Evolutionary conservation across 129 eudicot species (phyloP).

Genomic region (Arctium lappa): DNA sequence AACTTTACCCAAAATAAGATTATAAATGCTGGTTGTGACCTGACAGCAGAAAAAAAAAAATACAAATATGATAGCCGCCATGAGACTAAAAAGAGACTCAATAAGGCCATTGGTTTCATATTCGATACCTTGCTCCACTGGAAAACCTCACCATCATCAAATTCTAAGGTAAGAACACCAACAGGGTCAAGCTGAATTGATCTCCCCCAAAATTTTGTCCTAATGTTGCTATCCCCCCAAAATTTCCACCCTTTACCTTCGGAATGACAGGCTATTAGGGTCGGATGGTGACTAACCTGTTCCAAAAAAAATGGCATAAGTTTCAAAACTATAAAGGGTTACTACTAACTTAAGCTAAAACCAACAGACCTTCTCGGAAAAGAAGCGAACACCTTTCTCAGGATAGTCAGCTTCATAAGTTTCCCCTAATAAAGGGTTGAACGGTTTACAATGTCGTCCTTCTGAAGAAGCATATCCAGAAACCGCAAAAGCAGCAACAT

Average conservation of each 20-base stretch:
- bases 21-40: conserved; percentile 85
- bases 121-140: conserved; percentile 86
- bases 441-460: conserved; percentile 88
- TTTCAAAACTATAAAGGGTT: background rate
- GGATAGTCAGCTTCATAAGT: conserved; percentile 97
- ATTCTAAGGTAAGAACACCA: conserved; percentile 72
- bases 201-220: conserved; percentile 79
- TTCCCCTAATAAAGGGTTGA: conserved; percentile 93
- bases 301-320: background rate
- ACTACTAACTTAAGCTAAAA: too few relatives aligned
- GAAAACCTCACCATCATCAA: conserved; percentile 90
- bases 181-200: conserved; percentile 91
- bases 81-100: background rate
- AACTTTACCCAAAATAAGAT: conserved; percentile 82
- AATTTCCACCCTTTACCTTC: conserved; percentile 95
- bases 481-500: conserved; percentile 95
- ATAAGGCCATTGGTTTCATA: background rate
- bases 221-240: conserved; percentile 80
- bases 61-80: background rate
- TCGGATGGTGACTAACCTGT: conserved; percentile 97
- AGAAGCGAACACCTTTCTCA: conserved; percentile 81
- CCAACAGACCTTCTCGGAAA: conserved; percentile 73
- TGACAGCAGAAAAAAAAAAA: conserved; percentile 20
- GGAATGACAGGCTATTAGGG: conserved; percentile 84
- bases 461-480: conserved; percentile 92